phyloP scores from a whole-genome alignment of 768 basidiomycete genomes.

The Leucocoprinus sp. region DNA sequence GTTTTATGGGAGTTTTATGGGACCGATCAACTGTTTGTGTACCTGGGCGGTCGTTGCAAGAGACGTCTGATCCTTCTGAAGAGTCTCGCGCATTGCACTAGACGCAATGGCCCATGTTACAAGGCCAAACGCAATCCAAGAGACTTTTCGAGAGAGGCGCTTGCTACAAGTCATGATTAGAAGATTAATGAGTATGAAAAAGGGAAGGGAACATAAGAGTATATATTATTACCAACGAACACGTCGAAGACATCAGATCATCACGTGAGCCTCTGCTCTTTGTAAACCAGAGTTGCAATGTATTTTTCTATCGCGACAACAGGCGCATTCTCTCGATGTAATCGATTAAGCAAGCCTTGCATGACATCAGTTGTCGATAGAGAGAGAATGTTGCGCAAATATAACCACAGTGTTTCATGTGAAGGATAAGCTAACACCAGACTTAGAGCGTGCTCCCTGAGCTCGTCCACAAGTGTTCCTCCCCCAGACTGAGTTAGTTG shows the following conservation, averaged over 20 bases:
- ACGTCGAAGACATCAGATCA: conserved; percentile 16
- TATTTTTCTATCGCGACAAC: conserved; percentile 6
- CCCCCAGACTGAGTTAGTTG: conserved; percentile 4
- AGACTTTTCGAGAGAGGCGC: conserved; percentile 34
- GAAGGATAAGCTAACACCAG: conserved; percentile 44
- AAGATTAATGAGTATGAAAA: not conserved
- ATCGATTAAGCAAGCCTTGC: conserved; percentile 13
- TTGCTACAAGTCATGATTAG: conserved; percentile 20
- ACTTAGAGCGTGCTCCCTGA: conserved; percentile 36
- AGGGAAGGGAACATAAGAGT: conserved; percentile 3
- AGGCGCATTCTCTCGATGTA: conserved; percentile 1
- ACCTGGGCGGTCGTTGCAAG: conserved; percentile 23
- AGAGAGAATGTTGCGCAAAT: conserved; percentile 30
- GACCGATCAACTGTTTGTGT: not conserved
- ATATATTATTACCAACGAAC: conserved; percentile 7
- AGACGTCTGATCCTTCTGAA: conserved; percentile 20
- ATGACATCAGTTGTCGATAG: not conserved
- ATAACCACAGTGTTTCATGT: conserved; percentile 62
- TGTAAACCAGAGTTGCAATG: not conserved
- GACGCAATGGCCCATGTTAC: conserved; percentile 40
- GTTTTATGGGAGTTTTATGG: no score
- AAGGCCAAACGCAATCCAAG: conserved; percentile 56
- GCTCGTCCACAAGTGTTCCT: conserved; percentile 10
- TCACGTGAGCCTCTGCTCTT: conserved; percentile 8
- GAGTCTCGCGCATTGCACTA: conserved; percentile 33